phyloP scores from a whole-genome alignment of 2,329 filamentous ascomycete genomes.

The Pseudopyricularia javanii region DNA sequence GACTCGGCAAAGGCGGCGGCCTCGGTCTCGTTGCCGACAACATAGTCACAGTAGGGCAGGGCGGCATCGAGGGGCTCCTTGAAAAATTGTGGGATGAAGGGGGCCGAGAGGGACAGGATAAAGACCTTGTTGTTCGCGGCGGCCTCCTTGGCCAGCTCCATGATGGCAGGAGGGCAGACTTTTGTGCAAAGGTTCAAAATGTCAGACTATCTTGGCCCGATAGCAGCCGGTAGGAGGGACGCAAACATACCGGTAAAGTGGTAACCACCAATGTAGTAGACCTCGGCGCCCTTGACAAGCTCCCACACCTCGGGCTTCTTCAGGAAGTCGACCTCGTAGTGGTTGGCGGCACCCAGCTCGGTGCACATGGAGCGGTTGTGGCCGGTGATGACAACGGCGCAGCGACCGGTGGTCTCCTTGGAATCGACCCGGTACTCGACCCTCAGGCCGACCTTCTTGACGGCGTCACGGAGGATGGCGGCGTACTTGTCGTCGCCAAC shows the following conservation, averaged over 20 bases:
- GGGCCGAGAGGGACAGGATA: conserved; percentile 82
- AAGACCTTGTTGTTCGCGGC: conserved; percentile 83
- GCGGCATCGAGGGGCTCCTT: conserved; percentile 85
- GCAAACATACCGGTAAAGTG: conserved; percentile 59
- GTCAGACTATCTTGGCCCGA: background rate
- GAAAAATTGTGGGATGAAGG: conserved; percentile 96
- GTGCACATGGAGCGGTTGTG: conserved; percentile 93
- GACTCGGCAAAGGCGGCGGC: conserved; percentile 76
- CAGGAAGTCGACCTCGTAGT: conserved; percentile 90
- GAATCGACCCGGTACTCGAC: conserved; percentile 92
- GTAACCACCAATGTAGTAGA: conserved; percentile 91
- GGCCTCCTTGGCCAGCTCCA: conserved; percentile 83
- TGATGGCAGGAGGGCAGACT: conserved; percentile 80
- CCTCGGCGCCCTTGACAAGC: conserved; percentile 75
- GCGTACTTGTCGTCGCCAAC: conserved; percentile 95
- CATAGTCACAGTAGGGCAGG: conserved; percentile 85
- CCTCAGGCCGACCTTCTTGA: conserved; percentile 75
- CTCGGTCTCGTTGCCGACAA: conserved; percentile 96
- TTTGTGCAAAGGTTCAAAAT: conserved; percentile 8
- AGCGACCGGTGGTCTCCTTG: conserved; percentile 75
- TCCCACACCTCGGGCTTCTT: conserved; percentile 86
- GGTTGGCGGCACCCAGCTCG: conserved; percentile 90
- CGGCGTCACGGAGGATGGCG: conserved; percentile 74
- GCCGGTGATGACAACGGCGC: conserved; percentile 92
- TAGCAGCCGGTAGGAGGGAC: conserved; percentile 2